Evolutionary conservation across 164 flowering plant genomes (phyloP), one percentile per base, ranked within the genome.

Genomic region (Annona squamosa): DNA sequence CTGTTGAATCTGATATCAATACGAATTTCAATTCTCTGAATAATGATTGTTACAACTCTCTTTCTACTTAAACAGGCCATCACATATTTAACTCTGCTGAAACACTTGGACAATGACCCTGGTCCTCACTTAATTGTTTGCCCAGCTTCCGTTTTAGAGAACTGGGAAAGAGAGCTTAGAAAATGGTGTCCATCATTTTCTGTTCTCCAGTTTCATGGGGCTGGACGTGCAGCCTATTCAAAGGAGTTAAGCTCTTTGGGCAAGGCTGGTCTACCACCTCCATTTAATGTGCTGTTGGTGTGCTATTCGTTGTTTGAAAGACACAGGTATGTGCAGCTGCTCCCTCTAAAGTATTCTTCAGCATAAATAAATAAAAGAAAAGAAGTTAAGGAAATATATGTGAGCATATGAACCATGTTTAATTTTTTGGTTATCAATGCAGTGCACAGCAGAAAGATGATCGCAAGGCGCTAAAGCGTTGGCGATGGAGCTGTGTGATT

Each of bases 111-210:
- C 74, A 77, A 88, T 77, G 96, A 91, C 71, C 89, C 90, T 5
- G 99, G 99, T 71, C 99, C 99, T 10, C 97, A 94, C 84, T 86
- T 94, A 70, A 83, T 94, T 78, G 99, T 94, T 71, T 94, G 99
- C 72, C 99, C 99, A 75, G 97, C 97, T 72, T 94, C 97, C 76
- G 83, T 94, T 73, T 82, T 94, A 84, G 99, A 92, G 79, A 94
- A 94, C 81, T 94, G 99, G 99, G 97, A 92, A 84, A 91, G 99
- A 82, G 99, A 94, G 80, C 85, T 94, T 4, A 90, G 79, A 71
- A 92, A 77, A 74, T 94, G 99, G 99, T 92, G 97, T 74, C 99
- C 99, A 3, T 84, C 99, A 69, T 92, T 94, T 79, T 79, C 92
- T 48, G 87, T 91, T 46, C 79, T 94, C 65, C 91, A 85, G 64